Percentiles rank a stretch among this genome's conserved stretches.
Conservation (phyloP, 805 yeast species). For the Metschnikowia kunwiensis region DNA sequence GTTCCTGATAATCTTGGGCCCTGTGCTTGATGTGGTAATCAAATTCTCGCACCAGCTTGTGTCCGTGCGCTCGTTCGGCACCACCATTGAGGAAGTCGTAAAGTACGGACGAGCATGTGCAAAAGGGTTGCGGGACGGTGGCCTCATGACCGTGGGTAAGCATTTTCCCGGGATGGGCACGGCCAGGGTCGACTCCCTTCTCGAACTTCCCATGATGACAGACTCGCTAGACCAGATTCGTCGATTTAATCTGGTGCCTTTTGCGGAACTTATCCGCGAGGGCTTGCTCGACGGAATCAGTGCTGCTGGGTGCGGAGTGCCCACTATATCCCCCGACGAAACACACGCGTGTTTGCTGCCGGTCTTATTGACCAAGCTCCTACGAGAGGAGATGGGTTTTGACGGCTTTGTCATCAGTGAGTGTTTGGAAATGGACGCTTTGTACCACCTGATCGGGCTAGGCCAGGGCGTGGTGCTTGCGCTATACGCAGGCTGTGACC, state of each 20-base stretch:
- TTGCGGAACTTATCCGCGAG: slow-evolving; percentile 44
- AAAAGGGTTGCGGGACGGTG: slow-evolving; percentile 52
- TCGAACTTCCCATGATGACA: slow-evolving; percentile 57
- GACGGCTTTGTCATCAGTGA: slow-evolving; percentile 58
- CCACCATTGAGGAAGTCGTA: slow-evolving; percentile 56
- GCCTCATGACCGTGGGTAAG: slow-evolving; percentile 54
- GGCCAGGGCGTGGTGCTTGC: slow-evolving; percentile 66
- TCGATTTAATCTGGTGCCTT: slow-evolving; percentile 50
- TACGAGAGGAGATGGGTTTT: slow-evolving; percentile 50
- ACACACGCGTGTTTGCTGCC: slow-evolving; percentile 63
- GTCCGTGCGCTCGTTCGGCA: slow-evolving; percentile 61
- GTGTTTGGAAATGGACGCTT: slow-evolving; percentile 61
- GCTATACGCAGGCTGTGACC: slow-evolving; percentile 61
- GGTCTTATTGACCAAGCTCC: slow-evolving; percentile 45
- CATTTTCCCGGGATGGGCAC: slow-evolving; percentile 69
- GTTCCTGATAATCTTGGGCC: slow-evolving; percentile 54
- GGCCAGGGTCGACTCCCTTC: slow-evolving; percentile 53
- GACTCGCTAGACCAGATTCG: slow-evolving; percentile 54
- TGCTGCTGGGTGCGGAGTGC: slow-evolving; percentile 66
- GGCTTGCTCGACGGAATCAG: slow-evolving; percentile 50
- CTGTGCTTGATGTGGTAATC: slow-evolving; percentile 59
- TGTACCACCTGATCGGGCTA: slow-evolving; percentile 59
- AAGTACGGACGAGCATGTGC: slow-evolving; percentile 52
- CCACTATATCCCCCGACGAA: slow-evolving; percentile 57
- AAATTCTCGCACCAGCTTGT: slow-evolving; percentile 54